phyloP scores from a whole-genome alignment of 1,284 basidiomycete genomes.

The Pholiota adiposa region DNA sequence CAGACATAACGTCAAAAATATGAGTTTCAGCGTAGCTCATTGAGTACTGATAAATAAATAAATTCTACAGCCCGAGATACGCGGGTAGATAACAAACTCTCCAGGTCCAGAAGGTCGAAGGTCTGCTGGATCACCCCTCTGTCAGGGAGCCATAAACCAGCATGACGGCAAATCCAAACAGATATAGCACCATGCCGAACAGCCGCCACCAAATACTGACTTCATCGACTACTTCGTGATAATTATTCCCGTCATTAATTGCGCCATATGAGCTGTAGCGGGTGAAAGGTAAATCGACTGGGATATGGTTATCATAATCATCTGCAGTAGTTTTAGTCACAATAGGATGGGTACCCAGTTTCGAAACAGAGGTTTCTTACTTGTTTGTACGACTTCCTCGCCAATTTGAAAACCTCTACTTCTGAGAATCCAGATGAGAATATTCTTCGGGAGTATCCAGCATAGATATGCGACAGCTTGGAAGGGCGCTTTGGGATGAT shows the following conservation, averaged over 20 bases:
- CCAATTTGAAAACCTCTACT: constrained; percentile 8
- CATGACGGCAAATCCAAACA: constrained; percentile 4
- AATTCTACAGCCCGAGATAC: not conserved
- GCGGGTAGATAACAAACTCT: not conserved
- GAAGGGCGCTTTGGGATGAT: constrained; percentile 13
- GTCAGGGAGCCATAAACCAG: constrained; percentile 1
- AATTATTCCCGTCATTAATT: not conserved
- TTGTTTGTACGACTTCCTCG: constrained; percentile 2
- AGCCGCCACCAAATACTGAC: constrained; percentile 1
- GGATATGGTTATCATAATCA: constrained; percentile 5
- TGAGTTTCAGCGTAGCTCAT: not conserved
- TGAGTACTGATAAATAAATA: not conserved
- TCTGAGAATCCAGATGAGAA: constrained; percentile 3
- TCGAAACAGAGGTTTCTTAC: not conserved
- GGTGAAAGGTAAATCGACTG: constrained; percentile 7
- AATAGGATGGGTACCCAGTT: not conserved
- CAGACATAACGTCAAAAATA: not conserved
- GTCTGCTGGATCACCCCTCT: not conserved
- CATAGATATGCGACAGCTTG: constrained; percentile 7
- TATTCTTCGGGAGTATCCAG: not conserved
- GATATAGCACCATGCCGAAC: constrained; percentile 8
- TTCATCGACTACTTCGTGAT: not conserved
- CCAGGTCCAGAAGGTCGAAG: not conserved
- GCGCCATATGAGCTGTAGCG: constrained; percentile 15
- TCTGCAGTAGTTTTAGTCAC: constrained; percentile 1